Evolutionary conservation across 805 yeast genomes (phyloP).

Genomic region (Saturnispora quitensis): DNA sequence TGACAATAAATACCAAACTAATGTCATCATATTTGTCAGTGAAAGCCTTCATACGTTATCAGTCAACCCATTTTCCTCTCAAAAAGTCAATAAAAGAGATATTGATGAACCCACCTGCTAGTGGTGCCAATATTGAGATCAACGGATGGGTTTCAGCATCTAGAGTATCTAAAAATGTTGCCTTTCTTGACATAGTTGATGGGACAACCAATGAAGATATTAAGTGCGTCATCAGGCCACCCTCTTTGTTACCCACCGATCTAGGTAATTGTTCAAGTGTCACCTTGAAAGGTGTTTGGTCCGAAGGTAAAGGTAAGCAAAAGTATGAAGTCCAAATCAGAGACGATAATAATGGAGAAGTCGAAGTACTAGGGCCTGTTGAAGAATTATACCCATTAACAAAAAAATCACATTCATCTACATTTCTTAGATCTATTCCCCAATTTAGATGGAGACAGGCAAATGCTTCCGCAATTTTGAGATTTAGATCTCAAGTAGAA

Average conservation of each 20-base stretch:
- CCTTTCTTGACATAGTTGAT: slow-evolving; percentile 73
- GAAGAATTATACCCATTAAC: slow-evolving; percentile 69
- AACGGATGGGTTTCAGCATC: slow-evolving; percentile 73
- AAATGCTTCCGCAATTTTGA: slow-evolving; percentile 53
- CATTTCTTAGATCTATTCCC: slow-evolving; percentile 63
- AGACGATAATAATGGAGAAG: slow-evolving; percentile 20
- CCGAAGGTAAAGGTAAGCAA: slow-evolving; percentile 41
- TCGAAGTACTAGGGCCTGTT: slow-evolving; percentile 53
- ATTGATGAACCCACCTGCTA: slow-evolving; percentile 27
- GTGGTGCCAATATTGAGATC: slow-evolving; percentile 34
- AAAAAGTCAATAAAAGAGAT: slow-evolving; percentile 23
- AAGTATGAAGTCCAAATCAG: slow-evolving; percentile 40
- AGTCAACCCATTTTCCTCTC: background rate
- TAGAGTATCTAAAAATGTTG: slow-evolving; percentile 62
- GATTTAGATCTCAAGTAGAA: slow-evolving; percentile 68
- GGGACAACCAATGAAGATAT: slow-evolving; percentile 55
- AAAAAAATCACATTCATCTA: slow-evolving; percentile 62
- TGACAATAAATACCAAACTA: background rate
- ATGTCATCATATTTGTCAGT: background rate
- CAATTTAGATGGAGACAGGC: slow-evolving; percentile 67
- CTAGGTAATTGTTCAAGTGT: slow-evolving; percentile 33
- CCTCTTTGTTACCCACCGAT: slow-evolving; percentile 22
- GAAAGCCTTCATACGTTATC: background rate
- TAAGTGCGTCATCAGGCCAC: slow-evolving; percentile 44
- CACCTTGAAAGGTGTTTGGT: slow-evolving; percentile 27